phyloP scores from a whole-genome alignment of 1,284 basidiomycete species.

The Leccinum subrobustum region DNA sequence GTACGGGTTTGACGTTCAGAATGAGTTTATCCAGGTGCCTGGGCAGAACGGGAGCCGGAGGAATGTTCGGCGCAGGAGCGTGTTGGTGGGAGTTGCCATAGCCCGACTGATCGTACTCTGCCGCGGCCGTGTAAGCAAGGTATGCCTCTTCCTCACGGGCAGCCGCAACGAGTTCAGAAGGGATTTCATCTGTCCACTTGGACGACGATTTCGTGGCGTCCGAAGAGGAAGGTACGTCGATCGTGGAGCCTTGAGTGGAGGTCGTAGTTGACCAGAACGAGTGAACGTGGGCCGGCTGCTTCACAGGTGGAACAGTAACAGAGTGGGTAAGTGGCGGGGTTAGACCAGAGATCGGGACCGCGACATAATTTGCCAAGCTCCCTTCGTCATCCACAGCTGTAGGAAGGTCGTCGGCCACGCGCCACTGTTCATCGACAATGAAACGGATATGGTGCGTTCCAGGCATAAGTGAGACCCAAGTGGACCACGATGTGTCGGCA shows the following conservation, averaged over 20 bases:
- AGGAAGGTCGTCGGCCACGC: constrained; percentile 75
- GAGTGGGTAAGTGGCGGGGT: constrained; percentile 29
- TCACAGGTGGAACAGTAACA: constrained; percentile 40
- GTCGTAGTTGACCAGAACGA: constrained; percentile 40
- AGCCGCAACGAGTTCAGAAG: constrained; percentile 71
- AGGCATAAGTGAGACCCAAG: constrained; percentile 66
- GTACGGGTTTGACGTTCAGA: constrained; percentile 62
- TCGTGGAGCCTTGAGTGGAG: constrained; percentile 33
- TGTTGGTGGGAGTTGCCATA: constrained; percentile 22
- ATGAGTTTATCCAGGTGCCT: constrained; percentile 94
- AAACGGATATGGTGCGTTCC: constrained; percentile 97
- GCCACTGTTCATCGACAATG: constrained; percentile 91
- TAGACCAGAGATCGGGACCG: constrained; percentile 41
- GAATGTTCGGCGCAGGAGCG: constrained; percentile 70
- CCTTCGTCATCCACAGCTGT: constrained; percentile 95
- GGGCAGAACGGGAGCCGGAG: constrained; percentile 84
- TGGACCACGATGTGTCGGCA: constrained; percentile 41
- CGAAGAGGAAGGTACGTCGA: constrained; percentile 23
- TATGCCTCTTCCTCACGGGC: constrained; percentile 84
- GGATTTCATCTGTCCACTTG: constrained; percentile 76
- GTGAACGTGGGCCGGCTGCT: constrained; percentile 27
- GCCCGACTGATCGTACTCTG: constrained; percentile 30
- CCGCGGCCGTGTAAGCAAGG: constrained; percentile 45
- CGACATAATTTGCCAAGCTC: constrained; percentile 92
- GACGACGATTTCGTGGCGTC: constrained; percentile 34